Evolutionary conservation across 148 eudicot species (phyloP).

Genomic region (Fagopyrum esculentum): DNA sequence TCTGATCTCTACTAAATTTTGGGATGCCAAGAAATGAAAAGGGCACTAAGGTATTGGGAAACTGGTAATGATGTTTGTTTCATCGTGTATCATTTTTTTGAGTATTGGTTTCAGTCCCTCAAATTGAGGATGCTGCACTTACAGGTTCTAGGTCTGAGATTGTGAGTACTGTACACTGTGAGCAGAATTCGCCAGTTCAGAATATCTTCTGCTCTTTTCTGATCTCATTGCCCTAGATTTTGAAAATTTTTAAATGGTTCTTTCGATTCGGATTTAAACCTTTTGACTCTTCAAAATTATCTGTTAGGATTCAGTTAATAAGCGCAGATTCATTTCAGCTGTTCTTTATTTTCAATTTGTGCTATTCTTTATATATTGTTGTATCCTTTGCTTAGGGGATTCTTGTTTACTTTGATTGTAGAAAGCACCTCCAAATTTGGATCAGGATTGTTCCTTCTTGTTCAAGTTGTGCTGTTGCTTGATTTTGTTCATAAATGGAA

Average conservation of each 20-base stretch:
- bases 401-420: conserved; percentile 21
- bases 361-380: background rate
- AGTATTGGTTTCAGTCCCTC: background rate
- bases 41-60: background rate
- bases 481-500: conserved; percentile 99
- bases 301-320: background rate
- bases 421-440: conserved; percentile 94
- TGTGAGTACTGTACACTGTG: background rate
- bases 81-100: background rate
- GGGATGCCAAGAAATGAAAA: background rate
- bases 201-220: background rate
- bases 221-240: background rate
- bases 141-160: background rate
- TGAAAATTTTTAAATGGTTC: background rate
- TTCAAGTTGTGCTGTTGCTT: conserved; percentile 95
- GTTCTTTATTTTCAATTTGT: too few relatives aligned
- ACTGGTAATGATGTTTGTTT: background rate
- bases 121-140: background rate
- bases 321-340: background rate
- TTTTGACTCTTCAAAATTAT: background rate
- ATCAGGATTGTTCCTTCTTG: conserved; percentile 88
- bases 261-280: background rate
- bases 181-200: background rate
- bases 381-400: background rate
- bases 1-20: background rate